phyloP scores from a whole-genome alignment of 1,284 basidiomycete species.

The Trichosporon ovoides region DNA sequence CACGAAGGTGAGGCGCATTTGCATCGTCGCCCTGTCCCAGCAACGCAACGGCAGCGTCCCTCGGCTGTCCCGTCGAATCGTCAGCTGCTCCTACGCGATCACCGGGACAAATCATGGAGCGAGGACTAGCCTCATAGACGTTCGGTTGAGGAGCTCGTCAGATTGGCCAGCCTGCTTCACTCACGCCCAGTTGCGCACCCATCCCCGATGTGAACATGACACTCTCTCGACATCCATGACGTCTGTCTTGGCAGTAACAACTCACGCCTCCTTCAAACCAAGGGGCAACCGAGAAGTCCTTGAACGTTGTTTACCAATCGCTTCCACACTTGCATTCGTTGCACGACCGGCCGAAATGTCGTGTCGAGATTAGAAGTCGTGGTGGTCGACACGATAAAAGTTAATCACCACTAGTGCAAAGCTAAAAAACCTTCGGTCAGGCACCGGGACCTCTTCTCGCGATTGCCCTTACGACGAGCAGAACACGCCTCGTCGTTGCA shows the following conservation, averaged over 20 bases:
- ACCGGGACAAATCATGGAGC: neutral
- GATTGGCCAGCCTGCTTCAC: neutral
- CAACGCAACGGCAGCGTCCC: neutral
- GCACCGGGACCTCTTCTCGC: neutral
- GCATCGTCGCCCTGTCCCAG: neutral
- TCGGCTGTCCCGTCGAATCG: neutral
- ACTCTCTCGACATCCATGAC: too few species aligned
- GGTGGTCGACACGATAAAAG: slow-evolving; percentile 4
- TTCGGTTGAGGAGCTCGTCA: neutral
- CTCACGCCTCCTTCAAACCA: too few species aligned
- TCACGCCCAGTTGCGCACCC: too few species aligned
- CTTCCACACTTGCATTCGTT: too few species aligned
- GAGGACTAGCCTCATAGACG: neutral
- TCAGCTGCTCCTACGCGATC: neutral
- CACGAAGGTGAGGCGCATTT: too few species aligned
- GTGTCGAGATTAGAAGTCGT: neutral
- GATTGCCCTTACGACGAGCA: neutral
- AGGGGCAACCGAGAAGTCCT: too few species aligned
- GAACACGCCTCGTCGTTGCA: neutral
- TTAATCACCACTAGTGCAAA: neutral
- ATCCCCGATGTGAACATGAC: too few species aligned
- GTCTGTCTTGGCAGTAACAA: too few species aligned
- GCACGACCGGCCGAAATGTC: neutral
- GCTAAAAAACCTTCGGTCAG: neutral
- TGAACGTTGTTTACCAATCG: neutral